These are phyloP conservation scores for Hymenoscyphus fraxineus DNA, from an alignment of 2,329 filamentous ascomycete genomes.

Conservation along the genomic window DNA sequence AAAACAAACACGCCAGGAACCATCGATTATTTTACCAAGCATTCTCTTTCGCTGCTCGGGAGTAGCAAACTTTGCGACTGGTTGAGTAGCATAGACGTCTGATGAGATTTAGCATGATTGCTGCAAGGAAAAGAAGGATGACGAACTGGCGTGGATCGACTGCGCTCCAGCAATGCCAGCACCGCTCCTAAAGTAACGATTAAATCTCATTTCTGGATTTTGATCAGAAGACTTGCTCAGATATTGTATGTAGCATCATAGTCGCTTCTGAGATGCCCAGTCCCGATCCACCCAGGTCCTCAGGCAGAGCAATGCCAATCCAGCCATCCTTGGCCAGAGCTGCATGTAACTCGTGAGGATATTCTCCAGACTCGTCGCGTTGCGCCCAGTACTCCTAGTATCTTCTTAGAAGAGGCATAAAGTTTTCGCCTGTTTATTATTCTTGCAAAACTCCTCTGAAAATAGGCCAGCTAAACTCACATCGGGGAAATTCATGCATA, in stretches of 20 bases:
- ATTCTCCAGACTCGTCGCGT: constrained; percentile 64
- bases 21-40: constrained; percentile 68
- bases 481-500: constrained; percentile 69
- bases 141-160: constrained; percentile 52
- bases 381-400: constrained; percentile 66
- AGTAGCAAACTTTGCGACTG: constrained; percentile 69
- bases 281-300: constrained; percentile 69
- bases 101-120: background rate
- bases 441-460: background rate
- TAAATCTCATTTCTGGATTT: constrained; percentile 36
- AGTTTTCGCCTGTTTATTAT: too few relatives aligned
- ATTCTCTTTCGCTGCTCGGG: constrained; percentile 58
- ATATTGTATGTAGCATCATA: constrained; percentile 83
- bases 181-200: constrained; percentile 63
- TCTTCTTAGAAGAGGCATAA: background rate
- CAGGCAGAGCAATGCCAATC: constrained; percentile 76
- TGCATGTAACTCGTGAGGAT: constrained; percentile 73
- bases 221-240: constrained; percentile 48
- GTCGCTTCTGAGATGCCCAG: constrained; percentile 77
- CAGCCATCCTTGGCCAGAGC: constrained; percentile 72
- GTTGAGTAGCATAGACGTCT: constrained; percentile 71
- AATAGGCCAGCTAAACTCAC: constrained; percentile 22
- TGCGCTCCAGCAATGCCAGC: constrained; percentile 73
- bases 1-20: constrained; percentile 71
- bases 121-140: background rate